Conservation (phyloP, 2,329 filamentous ascomycete genomes). For the Aulographum hederae region DNA sequence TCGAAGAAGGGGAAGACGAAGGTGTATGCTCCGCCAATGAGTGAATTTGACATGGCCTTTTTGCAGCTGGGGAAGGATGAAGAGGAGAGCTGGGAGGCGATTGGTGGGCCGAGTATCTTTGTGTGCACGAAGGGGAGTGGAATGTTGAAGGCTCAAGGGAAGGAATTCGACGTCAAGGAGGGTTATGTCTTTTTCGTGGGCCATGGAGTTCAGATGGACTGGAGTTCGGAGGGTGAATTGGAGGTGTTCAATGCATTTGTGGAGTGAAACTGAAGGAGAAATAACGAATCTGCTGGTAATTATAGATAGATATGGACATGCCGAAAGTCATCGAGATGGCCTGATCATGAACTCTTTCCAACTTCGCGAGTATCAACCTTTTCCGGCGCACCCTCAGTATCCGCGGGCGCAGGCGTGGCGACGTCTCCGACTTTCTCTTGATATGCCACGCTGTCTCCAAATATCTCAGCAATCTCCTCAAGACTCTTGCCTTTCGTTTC, state of each 20-base stretch:
- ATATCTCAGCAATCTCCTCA: constrained; percentile 1
- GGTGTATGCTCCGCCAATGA: constrained; percentile 47
- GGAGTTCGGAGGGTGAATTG: neutral
- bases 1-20: constrained; percentile 39
- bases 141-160: constrained; percentile 21
- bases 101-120: constrained; percentile 44
- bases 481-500: neutral
- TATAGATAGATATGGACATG: too few species aligned
- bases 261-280: too few species aligned
- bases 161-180: neutral
- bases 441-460: constrained; percentile 1
- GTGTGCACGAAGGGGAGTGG: constrained; percentile 43
- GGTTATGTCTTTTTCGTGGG: neutral
- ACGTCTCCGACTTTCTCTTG: too few species aligned
- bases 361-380: too few species aligned
- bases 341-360: too few species aligned
- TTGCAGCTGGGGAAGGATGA: constrained; percentile 38
- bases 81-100: constrained; percentile 34
- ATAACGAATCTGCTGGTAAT: too few species aligned
- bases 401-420: too few species aligned
- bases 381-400: too few species aligned
- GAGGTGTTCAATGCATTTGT: constrained; percentile 4
- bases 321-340: too few species aligned
- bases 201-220: neutral
- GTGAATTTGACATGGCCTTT: constrained; percentile 52